Evolutionary conservation across 768 basidiomycete genomes (phyloP), one percentile per base, ranked within the genome.

Genomic region (Rhodosporidiobolus sp.): DNA sequence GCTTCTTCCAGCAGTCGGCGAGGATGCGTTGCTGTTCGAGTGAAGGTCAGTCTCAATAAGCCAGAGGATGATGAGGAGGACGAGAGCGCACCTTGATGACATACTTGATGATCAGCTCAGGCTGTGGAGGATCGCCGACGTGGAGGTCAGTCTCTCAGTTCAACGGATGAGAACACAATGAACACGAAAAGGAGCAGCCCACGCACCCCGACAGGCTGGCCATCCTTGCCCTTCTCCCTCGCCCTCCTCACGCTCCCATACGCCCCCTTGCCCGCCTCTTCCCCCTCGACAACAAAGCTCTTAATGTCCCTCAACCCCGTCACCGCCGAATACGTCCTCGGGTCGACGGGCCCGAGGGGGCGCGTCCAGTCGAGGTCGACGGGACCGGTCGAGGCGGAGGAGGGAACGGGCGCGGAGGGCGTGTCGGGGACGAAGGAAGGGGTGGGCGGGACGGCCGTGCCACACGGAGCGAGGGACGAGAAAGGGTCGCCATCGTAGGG

Each of bases 1-100:
- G 95, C 79, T 91, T 91, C 84, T 98, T 98, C 96, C 96, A 99
- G 81, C 95, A 98, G 83, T 99, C 95, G 43, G 95, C 95, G 63
- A 99, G 86, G 70, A 99, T 99, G 63, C 96, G 90, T 58, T 92
- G 94, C 82, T 52, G 50, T 22, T 5, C 6, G 24, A 11, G 24
- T 7, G 7, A 12, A 22, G 24, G 50, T 52, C n/a, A 52, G 50
- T 11, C 8, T 49, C 17, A 7, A 3, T 16, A 10, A 52, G 38
- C 50, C 7, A 6, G 3, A 5, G n/a, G 24, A 52, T 6, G 50
- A n/a, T 6, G 50, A 11, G 26, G 50, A 24, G 38, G 38, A 43
- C 7, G 14, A 14, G 14, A 14, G 38, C 38, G 38, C 38, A 43
- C 38, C 38, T 98, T 98, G 84, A 98, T 94, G 79, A 98, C 89